Percentiles rank a stretch among this genome's conserved stretches.
These are phyloP conservation scores for Tulasnella calospora DNA, from an alignment of 768 basidiomycete genomes.

Conservation along the genomic window DNA sequence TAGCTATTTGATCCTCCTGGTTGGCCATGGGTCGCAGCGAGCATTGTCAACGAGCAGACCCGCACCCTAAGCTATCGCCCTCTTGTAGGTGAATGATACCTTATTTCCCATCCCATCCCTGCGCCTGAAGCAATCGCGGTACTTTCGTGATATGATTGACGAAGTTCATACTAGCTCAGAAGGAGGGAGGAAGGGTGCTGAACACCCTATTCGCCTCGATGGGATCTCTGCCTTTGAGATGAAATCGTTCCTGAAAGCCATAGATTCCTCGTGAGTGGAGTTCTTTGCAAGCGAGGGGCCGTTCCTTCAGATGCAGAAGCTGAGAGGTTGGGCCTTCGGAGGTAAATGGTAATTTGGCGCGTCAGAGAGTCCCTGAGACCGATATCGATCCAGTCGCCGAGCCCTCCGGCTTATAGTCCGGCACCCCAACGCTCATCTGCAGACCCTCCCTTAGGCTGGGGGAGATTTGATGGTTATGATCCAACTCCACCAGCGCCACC, in stretches of 20 bases:
- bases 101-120: background rate
- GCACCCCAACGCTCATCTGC: too few relatives aligned
- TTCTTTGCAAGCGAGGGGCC: background rate
- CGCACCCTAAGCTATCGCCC: too few relatives aligned
- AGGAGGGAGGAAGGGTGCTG: background rate
- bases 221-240: conserved; percentile 1
- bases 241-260: background rate
- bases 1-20: background rate
- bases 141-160: background rate
- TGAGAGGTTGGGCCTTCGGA: background rate
- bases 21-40: background rate
- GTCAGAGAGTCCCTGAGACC: background rate
- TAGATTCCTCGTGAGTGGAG: conserved; percentile 9
- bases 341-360: background rate
- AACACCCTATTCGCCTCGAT: background rate
- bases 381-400: too few relatives aligned
- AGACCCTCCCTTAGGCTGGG: too few relatives aligned
- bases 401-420: too few relatives aligned
- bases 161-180: background rate
- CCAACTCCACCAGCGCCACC: too few relatives aligned
- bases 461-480: too few relatives aligned
- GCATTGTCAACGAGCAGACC: background rate
- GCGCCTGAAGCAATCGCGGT: background rate
- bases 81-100: background rate
- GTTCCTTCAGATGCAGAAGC: background rate